A percentile compares a stretch with the other conserved stretches of the same genome.
Conservation (phyloP, 345 rosid species). For the Aquilaria sinensis region DNA sequence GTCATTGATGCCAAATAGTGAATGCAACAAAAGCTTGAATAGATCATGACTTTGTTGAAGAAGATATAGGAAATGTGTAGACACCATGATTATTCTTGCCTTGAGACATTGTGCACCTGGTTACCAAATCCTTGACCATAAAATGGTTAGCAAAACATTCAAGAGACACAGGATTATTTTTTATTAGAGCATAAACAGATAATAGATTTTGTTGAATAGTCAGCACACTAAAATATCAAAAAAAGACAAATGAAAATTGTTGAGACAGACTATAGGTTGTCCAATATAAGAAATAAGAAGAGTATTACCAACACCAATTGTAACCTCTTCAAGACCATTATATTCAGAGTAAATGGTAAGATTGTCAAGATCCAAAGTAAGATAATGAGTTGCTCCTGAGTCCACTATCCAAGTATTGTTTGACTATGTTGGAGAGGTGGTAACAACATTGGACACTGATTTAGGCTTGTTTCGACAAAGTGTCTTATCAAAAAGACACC, state of each 20-base stretch:
- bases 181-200: not conserved
- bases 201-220: not conserved
- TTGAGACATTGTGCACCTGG: not conserved
- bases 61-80: not conserved
- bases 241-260: not conserved
- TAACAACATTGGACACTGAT: no score
- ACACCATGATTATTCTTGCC: not conserved
- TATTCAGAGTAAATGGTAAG: not conserved
- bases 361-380: not conserved
- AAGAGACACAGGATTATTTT: not conserved
- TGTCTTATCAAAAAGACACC: no score
- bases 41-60: not conserved
- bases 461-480: no score
- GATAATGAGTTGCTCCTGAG: not conserved
- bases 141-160: not conserved
- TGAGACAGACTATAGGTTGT: no score
- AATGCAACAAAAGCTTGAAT: not conserved
- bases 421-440: no score
- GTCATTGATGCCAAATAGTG: no score
- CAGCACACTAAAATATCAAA: not conserved
- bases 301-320: not conserved
- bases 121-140: not conserved
- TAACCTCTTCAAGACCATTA: not conserved
- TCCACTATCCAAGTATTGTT: not conserved
- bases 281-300: not conserved